Conservation (phyloP, 2,329 filamentous ascomycete genomes). For the Trichoderma gracile region DNA sequence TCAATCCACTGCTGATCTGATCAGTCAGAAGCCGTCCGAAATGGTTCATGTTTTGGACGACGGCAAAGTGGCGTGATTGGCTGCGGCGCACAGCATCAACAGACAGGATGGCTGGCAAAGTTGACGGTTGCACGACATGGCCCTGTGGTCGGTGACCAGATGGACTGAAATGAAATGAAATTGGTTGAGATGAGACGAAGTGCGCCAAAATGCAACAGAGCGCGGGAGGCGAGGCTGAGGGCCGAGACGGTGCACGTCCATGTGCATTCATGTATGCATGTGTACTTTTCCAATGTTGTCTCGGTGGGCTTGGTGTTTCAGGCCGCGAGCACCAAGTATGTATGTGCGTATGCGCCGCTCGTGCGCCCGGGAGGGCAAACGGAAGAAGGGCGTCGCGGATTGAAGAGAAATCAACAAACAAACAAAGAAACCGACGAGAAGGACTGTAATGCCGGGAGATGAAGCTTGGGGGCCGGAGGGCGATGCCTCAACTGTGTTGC, state of each 20-base stretch:
- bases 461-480: too few species aligned
- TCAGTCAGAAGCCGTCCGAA: not conserved
- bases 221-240: not conserved
- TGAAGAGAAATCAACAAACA: too few species aligned
- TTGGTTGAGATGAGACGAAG: not conserved
- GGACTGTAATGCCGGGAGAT: too few species aligned
- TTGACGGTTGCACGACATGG: not conserved
- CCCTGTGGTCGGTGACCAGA: not conserved
- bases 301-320: not conserved
- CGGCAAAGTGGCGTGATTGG: not conserved
- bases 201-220: not conserved
- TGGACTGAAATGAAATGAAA: not conserved
- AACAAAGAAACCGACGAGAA: too few species aligned
- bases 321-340: not conserved
- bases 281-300: not conserved
- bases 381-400: too few species aligned
- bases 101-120: not conserved
- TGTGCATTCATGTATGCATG: too few species aligned
- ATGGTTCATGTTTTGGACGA: slow-evolving; percentile 6
- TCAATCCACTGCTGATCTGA: not conserved
- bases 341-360: not conserved
- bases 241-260: not conserved
- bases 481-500: too few species aligned
- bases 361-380: slow-evolving; percentile 3
- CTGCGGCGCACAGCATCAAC: not conserved